A percentile compares a stretch with the other conserved stretches of the same genome.
Conservation (phyloP, 441 rosid genomes). For the Omphalea diandra region DNA sequence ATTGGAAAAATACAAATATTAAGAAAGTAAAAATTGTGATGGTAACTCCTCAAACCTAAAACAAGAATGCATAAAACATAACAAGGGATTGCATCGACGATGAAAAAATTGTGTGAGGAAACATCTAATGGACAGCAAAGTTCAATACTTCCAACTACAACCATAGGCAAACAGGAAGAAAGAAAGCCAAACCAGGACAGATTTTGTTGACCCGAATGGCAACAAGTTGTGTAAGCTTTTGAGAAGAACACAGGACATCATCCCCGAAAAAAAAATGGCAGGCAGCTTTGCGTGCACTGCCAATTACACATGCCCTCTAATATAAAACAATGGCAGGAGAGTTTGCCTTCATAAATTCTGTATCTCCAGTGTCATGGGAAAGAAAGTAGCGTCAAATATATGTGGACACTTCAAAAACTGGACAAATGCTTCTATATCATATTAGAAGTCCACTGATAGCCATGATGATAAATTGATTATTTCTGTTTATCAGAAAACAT, state of each 20-base stretch:
- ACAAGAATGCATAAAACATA: not conserved
- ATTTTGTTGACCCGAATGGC: not conserved
- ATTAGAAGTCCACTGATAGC: not conserved
- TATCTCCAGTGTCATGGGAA: not conserved
- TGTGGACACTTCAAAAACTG: not conserved
- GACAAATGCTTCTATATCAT: not conserved
- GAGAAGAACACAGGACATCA: not conserved
- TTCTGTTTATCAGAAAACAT: not conserved
- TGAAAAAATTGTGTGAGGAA: not conserved
- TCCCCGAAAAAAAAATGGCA: not conserved
- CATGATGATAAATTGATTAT: not conserved
- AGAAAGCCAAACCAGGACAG: not conserved
- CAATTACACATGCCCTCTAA: not conserved
- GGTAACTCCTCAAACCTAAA: not conserved
- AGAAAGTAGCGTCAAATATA: constrained; percentile 9
- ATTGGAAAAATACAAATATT: not conserved
- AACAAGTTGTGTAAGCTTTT: not conserved
- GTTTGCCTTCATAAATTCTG: not conserved
- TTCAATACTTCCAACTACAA: not conserved
- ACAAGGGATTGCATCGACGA: not conserved
- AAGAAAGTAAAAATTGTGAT: not conserved
- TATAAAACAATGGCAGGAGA: not conserved
- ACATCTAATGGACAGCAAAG: not conserved
- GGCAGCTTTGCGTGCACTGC: not conserved
- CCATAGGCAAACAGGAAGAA: not conserved